Evolutionary conservation across 73 alveolate genomes (phyloP).

Genomic region (Paramecium pentaurelia): DNA sequence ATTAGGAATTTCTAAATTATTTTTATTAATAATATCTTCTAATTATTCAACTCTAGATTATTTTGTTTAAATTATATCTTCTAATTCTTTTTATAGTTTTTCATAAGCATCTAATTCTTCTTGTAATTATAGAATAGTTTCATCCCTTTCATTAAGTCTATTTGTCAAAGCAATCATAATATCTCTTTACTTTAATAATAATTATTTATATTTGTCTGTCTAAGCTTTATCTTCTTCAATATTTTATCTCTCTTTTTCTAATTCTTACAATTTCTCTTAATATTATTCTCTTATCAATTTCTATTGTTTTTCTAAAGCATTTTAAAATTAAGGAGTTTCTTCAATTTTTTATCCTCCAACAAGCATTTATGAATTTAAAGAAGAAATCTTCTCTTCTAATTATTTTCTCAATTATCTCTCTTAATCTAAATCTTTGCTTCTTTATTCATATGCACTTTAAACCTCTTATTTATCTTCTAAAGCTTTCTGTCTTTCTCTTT

Average conservation of each 20-base stretch:
- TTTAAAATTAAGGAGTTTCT: constrained; percentile 94
- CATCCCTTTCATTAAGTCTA: constrained; percentile 98
- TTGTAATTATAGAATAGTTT: constrained; percentile 93
- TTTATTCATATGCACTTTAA: constrained; percentile 88
- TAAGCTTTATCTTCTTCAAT: constrained; percentile 95
- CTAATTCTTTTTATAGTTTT: constrained; percentile 84
- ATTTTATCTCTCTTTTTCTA: constrained; percentile 90
- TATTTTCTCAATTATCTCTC: constrained; percentile 94
- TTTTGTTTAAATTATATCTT: constrained; percentile 63
- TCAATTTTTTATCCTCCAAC: constrained; percentile 97
- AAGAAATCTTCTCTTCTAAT: constrained; percentile 93
- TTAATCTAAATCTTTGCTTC: constrained; percentile 84
- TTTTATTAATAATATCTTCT: neutral
- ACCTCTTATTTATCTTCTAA: constrained; percentile 96
- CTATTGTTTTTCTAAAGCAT: constrained; percentile 90
- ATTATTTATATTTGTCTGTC: constrained; percentile 96
- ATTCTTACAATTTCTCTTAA: constrained; percentile 89
- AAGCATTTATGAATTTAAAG: constrained; percentile 93
- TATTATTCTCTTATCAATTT: constrained; percentile 76
- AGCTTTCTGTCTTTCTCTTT: constrained; percentile 92
- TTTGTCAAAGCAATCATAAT: constrained; percentile 98
- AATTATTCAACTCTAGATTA: constrained; percentile 32
- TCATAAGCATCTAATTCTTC: constrained; percentile 95
- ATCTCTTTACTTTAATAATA: constrained; percentile 96
- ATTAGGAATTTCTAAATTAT: neutral